Evolutionary conservation across 805 yeast genomes (phyloP).

Genomic region (Saccharomycopsis schoenii): DNA sequence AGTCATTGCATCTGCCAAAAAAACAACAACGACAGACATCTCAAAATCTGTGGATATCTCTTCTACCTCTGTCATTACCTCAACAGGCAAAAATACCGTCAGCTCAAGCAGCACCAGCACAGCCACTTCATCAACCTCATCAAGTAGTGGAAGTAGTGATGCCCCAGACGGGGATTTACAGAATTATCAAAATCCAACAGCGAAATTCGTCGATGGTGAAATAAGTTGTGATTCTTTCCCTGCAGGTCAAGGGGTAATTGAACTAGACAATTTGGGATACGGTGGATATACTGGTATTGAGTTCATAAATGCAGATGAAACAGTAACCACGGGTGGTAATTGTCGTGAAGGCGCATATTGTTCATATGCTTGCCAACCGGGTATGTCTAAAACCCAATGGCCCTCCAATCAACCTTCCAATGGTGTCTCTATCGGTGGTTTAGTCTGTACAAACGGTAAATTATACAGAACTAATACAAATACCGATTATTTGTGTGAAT

Average conservation of each 20-base stretch:
- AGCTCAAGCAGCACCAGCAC: conserved; percentile 22
- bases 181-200: conserved; percentile 38
- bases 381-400: conserved; percentile 79
- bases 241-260: conserved; percentile 61
- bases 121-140: conserved; percentile 14
- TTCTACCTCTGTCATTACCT: background rate
- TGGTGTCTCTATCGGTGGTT: conserved; percentile 68
- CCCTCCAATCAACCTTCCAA: conserved; percentile 54
- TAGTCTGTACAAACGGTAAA: conserved; percentile 51
- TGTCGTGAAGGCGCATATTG: conserved; percentile 65
- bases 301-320: conserved; percentile 45
- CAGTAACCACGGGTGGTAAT: conserved; percentile 41
- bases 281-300: conserved; percentile 39
- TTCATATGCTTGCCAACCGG: conserved; percentile 70
- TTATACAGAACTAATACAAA: conserved; percentile 50
- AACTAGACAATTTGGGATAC: conserved; percentile 44
- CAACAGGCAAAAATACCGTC: conserved; percentile 11
- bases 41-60: conserved; percentile 24
- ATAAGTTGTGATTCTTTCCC: conserved; percentile 62
- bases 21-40: conserved; percentile 7
- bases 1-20: conserved; percentile 28
- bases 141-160: background rate
- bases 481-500: conserved; percentile 48
- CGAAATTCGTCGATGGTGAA: conserved; percentile 58
- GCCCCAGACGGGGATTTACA: conserved; percentile 39